Base-by-base conservation (phyloP, 2,329 filamentous ascomycete species). In the Lasiodiplodia sp. region DNA sequence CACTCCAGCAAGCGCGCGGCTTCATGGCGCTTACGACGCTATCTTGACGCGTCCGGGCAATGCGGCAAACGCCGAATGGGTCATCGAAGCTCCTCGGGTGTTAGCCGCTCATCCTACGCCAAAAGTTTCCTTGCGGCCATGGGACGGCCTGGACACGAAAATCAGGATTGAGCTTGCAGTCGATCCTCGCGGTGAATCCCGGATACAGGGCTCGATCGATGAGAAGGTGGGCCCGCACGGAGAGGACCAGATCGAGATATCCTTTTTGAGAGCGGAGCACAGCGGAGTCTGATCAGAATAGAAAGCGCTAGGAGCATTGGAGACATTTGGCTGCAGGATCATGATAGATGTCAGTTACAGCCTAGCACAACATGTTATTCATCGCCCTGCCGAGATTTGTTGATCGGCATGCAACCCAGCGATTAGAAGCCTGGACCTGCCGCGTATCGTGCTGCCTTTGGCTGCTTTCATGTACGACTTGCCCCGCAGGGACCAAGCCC, bases 1-100 rank as follows among this genome's bases (percentile, higher is more conserved):
- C 4, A 75, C 77, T 10, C 55, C 56, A 7, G 68, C 21, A 11
- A 38, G 14, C 21, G 60, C 44, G 31, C 44, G n/a, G 5, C 60
- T 64, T 3, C 31, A 18, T 12, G 60, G 60, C 47, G 60, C 60
- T 64, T 64, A 64, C 47, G 47, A 64, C 28, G 60, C 60, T 16
- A 53, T 52, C 31, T 18, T 64, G 47, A 47, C 60, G 18, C 44
- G n/a, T n/a, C n/a, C 60, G 12, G 60, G 47, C 18, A 52, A n/a
- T n/a, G 28, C 47, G 6, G 31, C 23, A 25, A 25, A 34, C 14
- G 10, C 47, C 21, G 60, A 52, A 37, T 64, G 60, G 60, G 8
- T 21, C 8, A 21, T 64, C n/a, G 21, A 52, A n/a, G 11, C 31
- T 5, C 60, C 60, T 12, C 47, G 18, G 44, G 11, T 16, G 31